Evolutionary conservation across 78 protist species (phyloP).

Genomic region (Speleostelium caveatum): DNA sequence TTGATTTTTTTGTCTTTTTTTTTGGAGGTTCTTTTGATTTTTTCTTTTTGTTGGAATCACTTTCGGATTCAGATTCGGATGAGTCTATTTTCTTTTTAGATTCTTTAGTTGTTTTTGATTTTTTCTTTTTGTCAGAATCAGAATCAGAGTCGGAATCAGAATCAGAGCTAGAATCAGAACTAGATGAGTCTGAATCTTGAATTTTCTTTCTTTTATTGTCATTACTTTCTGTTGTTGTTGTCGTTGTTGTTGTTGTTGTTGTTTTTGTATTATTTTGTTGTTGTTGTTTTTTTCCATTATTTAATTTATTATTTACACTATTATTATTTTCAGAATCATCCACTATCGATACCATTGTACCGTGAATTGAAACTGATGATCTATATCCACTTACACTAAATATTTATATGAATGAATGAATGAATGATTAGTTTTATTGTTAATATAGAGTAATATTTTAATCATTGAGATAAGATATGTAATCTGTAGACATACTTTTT

Average conservation of each 20-base stretch:
- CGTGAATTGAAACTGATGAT: slow-evolving; percentile 34
- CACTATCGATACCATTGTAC: slow-evolving; percentile 52
- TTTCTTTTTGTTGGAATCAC: background rate
- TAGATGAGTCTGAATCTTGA: background rate
- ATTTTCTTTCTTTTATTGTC: background rate
- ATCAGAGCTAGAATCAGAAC: background rate
- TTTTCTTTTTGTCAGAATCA: background rate
- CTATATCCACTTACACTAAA: slow-evolving; percentile 52
- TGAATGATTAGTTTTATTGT: background rate
- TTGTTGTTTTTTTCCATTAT: background rate
- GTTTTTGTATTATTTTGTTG: background rate
- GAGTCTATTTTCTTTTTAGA: background rate
- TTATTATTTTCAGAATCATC: slow-evolving; percentile 12
- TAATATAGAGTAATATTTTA: background rate
- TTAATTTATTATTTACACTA: slow-evolving; percentile 29
- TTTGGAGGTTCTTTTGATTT: background rate
- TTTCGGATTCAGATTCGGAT: background rate
- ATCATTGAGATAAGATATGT: background rate
- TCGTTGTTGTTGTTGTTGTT: slow-evolving; percentile 1
- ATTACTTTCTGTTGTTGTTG: background rate
- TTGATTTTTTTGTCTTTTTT: slow-evolving; percentile 12
- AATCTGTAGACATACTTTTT: background rate
- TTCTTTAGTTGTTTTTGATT: background rate
- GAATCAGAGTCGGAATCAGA: slow-evolving; percentile 3
- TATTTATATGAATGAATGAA: background rate